phyloP scores from a whole-genome alignment of 495 filamentous ascomycete species.

The Parathielavia hyrcaniae region DNA sequence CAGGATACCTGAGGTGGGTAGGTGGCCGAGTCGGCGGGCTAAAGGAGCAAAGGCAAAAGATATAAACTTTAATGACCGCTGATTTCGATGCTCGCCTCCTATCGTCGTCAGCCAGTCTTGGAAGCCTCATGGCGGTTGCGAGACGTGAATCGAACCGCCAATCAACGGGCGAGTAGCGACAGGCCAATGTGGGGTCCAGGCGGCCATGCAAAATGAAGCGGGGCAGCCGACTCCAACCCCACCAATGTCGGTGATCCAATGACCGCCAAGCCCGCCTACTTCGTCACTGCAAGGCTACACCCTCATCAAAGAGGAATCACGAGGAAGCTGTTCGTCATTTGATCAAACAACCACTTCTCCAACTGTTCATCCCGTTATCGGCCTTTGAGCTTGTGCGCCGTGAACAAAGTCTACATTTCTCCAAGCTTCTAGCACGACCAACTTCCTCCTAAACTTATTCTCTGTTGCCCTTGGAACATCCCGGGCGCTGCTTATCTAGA shows the following conservation, averaged over 20 bases:
- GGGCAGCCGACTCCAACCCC: constrained; percentile 8
- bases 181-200: not conserved
- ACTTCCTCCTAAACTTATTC: not conserved
- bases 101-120: constrained; percentile 26
- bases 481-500: not conserved
- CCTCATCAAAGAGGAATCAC: constrained; percentile 3
- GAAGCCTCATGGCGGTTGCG: constrained; percentile 14
- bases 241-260: not conserved
- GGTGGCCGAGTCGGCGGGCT: not conserved
- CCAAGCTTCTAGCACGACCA: not conserved
- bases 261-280: constrained; percentile 2
- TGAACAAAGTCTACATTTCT: not conserved
- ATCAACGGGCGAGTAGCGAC: constrained; percentile 3
- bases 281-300: constrained; percentile 10
- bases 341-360: not conserved
- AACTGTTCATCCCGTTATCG: not conserved
- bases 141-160: constrained; percentile 1
- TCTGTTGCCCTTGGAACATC: not conserved
- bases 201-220: not conserved
- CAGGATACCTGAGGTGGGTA: not conserved
- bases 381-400: not conserved
- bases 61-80: constrained; percentile 7
- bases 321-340: constrained; percentile 10
- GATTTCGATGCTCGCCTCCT: constrained; percentile 17
- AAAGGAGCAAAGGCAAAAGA: not conserved